A percentile compares a stretch with the other conserved stretches of the same genome.
Evolutionary conservation across 768 basidiomycete genomes (phyloP).

Genomic region (Rhodotorula paludigena): DNA sequence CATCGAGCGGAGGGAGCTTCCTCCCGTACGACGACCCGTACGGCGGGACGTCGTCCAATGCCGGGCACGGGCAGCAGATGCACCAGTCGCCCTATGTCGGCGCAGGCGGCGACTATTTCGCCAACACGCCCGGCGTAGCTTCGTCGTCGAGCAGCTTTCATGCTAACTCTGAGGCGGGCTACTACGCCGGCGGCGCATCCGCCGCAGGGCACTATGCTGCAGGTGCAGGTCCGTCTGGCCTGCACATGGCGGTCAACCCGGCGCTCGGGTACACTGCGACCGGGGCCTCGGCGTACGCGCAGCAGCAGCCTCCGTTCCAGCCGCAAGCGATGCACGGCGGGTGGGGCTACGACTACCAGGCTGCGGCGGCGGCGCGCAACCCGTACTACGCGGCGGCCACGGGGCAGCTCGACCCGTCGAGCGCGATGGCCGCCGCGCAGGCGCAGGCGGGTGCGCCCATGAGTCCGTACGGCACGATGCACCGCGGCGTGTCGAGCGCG

Average conservation of each 20-base stretch:
- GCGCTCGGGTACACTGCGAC: background rate
- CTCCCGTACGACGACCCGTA: constrained; percentile 31
- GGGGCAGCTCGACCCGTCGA: constrained; percentile 20
- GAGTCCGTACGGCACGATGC: constrained; percentile 20
- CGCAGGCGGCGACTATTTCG: constrained; percentile 3
- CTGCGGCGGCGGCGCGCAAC: constrained; percentile 31
- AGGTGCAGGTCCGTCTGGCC: too few relatives aligned
- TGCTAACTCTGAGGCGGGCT: background rate
- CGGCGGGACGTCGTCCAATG: background rate
- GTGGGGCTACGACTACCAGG: constrained; percentile 32
- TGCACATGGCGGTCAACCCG: too few relatives aligned
- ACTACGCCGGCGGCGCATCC: background rate
- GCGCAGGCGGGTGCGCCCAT: background rate
- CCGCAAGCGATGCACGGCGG: constrained; percentile 19
- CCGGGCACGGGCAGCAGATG: constrained; percentile 1
- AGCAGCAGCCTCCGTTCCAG: constrained; percentile 17
- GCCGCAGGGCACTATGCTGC: too few relatives aligned
- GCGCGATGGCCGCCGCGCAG: background rate
- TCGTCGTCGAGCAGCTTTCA: background rate
- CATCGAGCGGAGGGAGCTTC: constrained; percentile 19
- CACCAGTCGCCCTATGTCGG: background rate
- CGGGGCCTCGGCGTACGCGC: background rate
- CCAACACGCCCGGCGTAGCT: background rate
- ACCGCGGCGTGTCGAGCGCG: constrained; percentile 28
- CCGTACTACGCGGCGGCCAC: constrained; percentile 40